Evolutionary conservation across 2,329 filamentous ascomycete genomes (phyloP).

Genomic region (Botrytis pseudocinerea): DNA sequence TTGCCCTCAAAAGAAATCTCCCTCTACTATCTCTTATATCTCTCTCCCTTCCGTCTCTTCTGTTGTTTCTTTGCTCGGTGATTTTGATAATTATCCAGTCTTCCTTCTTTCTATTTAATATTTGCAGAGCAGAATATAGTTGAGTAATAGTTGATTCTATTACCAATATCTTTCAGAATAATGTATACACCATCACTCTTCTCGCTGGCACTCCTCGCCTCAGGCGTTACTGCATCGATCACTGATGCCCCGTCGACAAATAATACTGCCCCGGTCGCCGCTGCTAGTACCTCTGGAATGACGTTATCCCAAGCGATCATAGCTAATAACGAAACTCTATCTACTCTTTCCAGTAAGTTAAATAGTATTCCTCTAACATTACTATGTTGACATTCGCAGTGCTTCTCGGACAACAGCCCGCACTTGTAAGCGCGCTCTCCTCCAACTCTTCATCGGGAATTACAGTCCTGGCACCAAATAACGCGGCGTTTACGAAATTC

Average conservation of each 20-base stretch:
- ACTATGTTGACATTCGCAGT: slow-evolving; percentile 2
- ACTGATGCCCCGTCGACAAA: not conserved
- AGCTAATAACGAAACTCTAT: slow-evolving; percentile 11
- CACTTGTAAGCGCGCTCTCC: slow-evolving; percentile 9
- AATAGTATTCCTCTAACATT: not conserved
- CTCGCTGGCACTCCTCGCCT: slow-evolving; percentile 5
- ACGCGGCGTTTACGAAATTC: slow-evolving; percentile 43
- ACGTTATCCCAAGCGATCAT: slow-evolving; percentile 1
- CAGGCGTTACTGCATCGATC: slow-evolving; percentile 4
- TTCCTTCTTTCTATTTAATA: slow-evolving; percentile 5
- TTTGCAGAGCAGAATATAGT: slow-evolving; percentile 19
- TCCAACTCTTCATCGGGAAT: slow-evolving; percentile 17
- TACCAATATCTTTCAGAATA: slow-evolving; percentile 12
- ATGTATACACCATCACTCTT: slow-evolving; percentile 21
- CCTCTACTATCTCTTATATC: not conserved
- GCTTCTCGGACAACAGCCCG: slow-evolving; percentile 21
- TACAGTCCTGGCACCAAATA: slow-evolving; percentile 42
- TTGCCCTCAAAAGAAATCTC: not conserved
- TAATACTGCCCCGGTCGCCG: not conserved
- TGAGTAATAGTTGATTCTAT: slow-evolving; percentile 21
- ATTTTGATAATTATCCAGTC: slow-evolving; percentile 15
- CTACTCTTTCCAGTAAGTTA: slow-evolving; percentile 15
- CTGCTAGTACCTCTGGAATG: not conserved
- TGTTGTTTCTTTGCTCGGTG: slow-evolving; percentile 1
- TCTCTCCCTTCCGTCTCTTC: not conserved